Evolutionary conservation across 306 rosid species (phyloP), one percentile per base, ranked within the genome.

Genomic region (Vigna nakashimae): DNA sequence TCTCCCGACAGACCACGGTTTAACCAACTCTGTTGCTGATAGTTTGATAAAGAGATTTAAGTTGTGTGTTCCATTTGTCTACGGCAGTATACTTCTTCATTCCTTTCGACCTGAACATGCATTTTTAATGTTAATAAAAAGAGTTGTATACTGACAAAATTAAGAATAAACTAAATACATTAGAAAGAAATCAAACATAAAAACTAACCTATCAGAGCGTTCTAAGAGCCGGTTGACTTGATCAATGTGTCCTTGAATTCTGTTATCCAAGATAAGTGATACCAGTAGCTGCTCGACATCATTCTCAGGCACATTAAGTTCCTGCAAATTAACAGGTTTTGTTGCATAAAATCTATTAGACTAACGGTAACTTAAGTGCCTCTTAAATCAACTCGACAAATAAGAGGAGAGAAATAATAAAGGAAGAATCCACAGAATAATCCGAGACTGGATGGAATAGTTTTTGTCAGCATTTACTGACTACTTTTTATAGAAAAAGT

Each of bases 141-240:
- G 28, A 24, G 55, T 78, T 71, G 10, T 10, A 17, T 7, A 42
- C 22, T 50, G 34, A 63, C 73, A 58, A 67, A 59, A 24, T 57
- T 57, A 32, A 13, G 26, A 74, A 26, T n/a, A 43, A 45, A 52
- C 38, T 24, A 40, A 69, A 46, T 70, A 49, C 32, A 38, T 70
- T 63, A 6, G 58, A 74, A 64, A 3, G 28, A 26, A 60, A 74
- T 0, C 20, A 12, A 65, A 34, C n/a, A 45, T 71, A 73, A 52
- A 46, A 70, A 34, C 52, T 64, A 22, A 89, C 99, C 96, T 91
- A 82, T 91, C 90, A 36, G 94, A 92, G 49, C 99, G 93, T 85
- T 95, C 98, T 64, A 95, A 84, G 20, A 95, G 92, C 87, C 97
- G 83, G 83, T 95, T 95, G 65, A 95, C 98, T 86, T 95, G 98